phyloP scores from a whole-genome alignment of 2,329 filamentous ascomycete species.

The Thielaviopsis euricoi region DNA sequence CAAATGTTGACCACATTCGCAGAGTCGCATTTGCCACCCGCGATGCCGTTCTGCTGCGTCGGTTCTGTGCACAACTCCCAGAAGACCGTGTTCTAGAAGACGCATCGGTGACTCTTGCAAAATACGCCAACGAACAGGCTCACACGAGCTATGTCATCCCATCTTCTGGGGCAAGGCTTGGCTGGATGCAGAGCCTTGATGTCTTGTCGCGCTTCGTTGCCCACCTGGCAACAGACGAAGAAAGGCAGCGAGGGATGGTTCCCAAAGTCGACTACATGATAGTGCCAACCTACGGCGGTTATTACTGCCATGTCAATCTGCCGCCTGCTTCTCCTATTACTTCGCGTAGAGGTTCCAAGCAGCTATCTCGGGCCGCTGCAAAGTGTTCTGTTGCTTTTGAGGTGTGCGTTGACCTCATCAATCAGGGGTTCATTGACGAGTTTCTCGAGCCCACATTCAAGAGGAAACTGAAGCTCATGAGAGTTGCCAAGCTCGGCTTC shows the following conservation, averaged over 20 bases:
- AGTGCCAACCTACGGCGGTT: constrained; percentile 37
- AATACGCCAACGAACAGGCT: constrained; percentile 1
- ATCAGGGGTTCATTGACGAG: constrained; percentile 51
- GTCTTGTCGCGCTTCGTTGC: constrained; percentile 60
- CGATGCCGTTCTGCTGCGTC: constrained; percentile 48
- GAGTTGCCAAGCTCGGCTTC: constrained; percentile 76
- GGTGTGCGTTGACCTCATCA: constrained; percentile 54
- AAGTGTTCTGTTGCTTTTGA: constrained; percentile 84
- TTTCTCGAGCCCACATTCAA: constrained; percentile 57
- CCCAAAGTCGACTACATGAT: constrained; percentile 44
- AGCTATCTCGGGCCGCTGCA: constrained; percentile 56
- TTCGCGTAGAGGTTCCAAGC: constrained; percentile 44
- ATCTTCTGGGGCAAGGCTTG: constrained; percentile 60
- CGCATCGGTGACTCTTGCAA: neutral
- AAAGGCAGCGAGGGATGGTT: constrained; percentile 25
- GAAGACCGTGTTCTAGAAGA: constrained; percentile 37
- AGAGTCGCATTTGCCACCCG: constrained; percentile 42
- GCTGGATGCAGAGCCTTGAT: constrained; percentile 55
- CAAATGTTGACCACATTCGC: constrained; percentile 44
- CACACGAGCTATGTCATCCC: constrained; percentile 43
- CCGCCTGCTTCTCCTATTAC: constrained; percentile 59
- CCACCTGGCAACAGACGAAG: constrained; percentile 29
- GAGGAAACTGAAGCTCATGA: constrained; percentile 60
- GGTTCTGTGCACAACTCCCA: constrained; percentile 60
- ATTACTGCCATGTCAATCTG: constrained; percentile 61